Percentiles rank a stretch among this genome's conserved stretches.
phyloP scores from a whole-genome alignment of 371 early-diverging fungal species.

The Mortierella sp. region DNA sequence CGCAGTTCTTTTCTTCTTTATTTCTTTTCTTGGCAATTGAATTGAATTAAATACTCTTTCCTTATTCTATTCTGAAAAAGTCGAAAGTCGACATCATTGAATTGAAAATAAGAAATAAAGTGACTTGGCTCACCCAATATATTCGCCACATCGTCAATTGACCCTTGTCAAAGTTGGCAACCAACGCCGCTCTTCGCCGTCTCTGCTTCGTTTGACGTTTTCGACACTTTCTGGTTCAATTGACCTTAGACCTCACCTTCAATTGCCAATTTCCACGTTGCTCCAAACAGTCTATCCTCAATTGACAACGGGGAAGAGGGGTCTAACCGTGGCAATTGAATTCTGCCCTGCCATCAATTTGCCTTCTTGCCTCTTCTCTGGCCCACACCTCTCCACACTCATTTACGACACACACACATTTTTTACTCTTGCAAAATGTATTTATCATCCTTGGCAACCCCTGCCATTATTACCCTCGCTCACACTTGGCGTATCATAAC shows the following conservation, averaged over 20 bases:
- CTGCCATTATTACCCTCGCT: not conserved
- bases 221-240: not conserved
- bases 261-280: not conserved
- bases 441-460: not conserved
- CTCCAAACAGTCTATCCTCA: not conserved
- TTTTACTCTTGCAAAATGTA: not conserved
- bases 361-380: not conserved
- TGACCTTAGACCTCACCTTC: not conserved
- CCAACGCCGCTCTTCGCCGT: no score
- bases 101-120: conserved; percentile 7
- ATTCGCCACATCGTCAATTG: no score
- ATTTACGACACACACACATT: not conserved
- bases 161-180: no score
- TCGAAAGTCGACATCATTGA: conserved; percentile 1
- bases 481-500: not conserved
- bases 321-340: not conserved
- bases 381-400: not conserved
- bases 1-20: not conserved
- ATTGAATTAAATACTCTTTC: not conserved
- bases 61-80: not conserved
- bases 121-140: not conserved
- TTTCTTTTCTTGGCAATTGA: not conserved
- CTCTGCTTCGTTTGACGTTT: not conserved
- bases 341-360: not conserved
- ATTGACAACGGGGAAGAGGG: not conserved